A percentile compares a stretch with the other conserved stretches of the same genome.
These are phyloP conservation scores for Rhodotorula sp. DNA, from an alignment of 1,284 basidiomycete genomes.

Conservation along the genomic window DNA sequence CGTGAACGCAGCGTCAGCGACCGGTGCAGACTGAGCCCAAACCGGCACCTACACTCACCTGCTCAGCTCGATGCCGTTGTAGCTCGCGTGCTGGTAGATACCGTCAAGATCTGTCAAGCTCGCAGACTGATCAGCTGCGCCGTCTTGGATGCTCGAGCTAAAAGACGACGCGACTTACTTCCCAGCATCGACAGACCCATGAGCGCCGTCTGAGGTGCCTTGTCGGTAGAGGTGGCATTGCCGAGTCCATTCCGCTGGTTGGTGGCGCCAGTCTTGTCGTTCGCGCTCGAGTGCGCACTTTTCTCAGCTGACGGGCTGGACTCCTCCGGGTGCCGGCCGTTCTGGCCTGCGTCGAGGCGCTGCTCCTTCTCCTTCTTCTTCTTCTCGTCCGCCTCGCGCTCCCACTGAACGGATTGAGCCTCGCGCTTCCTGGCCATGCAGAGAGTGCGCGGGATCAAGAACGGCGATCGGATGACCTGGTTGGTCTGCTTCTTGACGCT, in stretches of 20 bases:
- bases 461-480: constrained; percentile 60
- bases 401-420: constrained; percentile 62
- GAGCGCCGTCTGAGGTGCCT: constrained; percentile 56
- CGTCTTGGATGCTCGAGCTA: not conserved
- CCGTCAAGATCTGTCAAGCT: constrained; percentile 54
- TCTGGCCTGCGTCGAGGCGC: constrained; percentile 12
- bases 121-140: too few species aligned
- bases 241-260: too few species aligned
- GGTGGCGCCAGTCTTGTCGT: too few species aligned
- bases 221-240: not conserved
- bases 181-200: constrained; percentile 73
- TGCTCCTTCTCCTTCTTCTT: constrained; percentile 49
- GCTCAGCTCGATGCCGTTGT: constrained; percentile 58
- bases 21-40: not conserved
- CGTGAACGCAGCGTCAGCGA: not conserved
- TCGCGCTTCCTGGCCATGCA: constrained; percentile 66
- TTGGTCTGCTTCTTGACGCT: constrained; percentile 65
- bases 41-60: constrained; percentile 45
- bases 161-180: constrained; percentile 44
- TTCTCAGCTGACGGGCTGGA: too few species aligned
- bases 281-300: too few species aligned
- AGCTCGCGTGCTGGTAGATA: constrained; percentile 66
- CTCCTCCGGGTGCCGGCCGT: constrained; percentile 36
- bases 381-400: constrained; percentile 63
- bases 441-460: constrained; percentile 60